These are phyloP conservation scores for Aspergillus calidoustus DNA, from an alignment of 2,329 filamentous ascomycete species.

Conservation along the genomic window DNA sequence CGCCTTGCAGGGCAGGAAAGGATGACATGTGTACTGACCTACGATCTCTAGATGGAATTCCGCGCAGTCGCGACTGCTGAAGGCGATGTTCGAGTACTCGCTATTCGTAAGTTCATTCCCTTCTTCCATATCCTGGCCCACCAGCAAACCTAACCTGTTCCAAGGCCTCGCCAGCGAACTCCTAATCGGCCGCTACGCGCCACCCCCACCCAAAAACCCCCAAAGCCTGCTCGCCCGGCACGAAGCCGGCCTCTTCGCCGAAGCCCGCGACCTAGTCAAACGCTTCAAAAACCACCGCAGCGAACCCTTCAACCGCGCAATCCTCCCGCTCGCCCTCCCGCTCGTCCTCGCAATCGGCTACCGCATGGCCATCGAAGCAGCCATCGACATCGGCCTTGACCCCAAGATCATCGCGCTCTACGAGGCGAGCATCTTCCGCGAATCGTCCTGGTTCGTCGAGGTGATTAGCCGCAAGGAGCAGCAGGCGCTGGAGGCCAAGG, in stretches of 20 bases:
- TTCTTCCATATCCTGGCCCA: too few relatives aligned
- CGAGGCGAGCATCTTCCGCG: not conserved
- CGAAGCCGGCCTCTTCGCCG: not conserved
- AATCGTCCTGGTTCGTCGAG: not conserved
- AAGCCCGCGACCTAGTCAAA: not conserved
- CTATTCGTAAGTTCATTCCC: conserved; percentile 23
- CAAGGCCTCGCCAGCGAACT: not conserved
- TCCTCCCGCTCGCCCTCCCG: not conserved
- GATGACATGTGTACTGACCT: not conserved
- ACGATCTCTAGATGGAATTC: not conserved
- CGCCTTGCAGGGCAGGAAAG: too few relatives aligned
- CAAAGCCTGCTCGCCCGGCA: not conserved
- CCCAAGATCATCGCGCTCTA: not conserved
- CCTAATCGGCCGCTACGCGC: not conserved
- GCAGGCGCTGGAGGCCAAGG: not conserved
- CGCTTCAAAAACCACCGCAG: not conserved
- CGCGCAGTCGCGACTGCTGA: conserved; percentile 23
- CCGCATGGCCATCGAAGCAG: not conserved
- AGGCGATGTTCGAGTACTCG: conserved; percentile 25
- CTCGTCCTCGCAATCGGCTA: not conserved
- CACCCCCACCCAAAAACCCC: not conserved
- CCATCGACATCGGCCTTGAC: not conserved
- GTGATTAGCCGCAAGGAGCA: not conserved
- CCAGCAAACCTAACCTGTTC: too few relatives aligned
- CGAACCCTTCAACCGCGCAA: not conserved